phyloP scores from a whole-genome alignment of 441 rosid genomes.

The California macrophylla region DNA sequence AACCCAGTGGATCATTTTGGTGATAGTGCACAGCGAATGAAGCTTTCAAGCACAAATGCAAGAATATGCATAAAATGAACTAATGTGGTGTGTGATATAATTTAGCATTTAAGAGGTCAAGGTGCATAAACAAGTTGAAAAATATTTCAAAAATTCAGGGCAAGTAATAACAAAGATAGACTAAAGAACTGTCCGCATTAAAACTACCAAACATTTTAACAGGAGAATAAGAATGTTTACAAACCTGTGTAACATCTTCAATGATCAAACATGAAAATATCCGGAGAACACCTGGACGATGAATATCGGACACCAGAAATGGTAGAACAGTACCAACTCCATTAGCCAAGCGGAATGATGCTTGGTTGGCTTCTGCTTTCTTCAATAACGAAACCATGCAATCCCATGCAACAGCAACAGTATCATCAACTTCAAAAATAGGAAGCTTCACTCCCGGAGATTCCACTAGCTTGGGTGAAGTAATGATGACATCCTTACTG shows the following conservation, averaged over 20 bases:
- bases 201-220: slow-evolving; percentile 10
- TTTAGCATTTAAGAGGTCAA: background rate
- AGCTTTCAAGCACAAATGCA: background rate
- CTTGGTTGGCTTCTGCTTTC: slow-evolving; percentile 92
- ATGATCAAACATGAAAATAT: slow-evolving; percentile 85
- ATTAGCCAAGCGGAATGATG: slow-evolving; percentile 80
- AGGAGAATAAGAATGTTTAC: slow-evolving; percentile 17
- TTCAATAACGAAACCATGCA: slow-evolving; percentile 86
- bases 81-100: background rate
- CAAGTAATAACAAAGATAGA: background rate
- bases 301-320: slow-evolving; percentile 66
- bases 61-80: background rate
- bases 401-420: slow-evolving; percentile 90
- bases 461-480: slow-evolving; percentile 87
- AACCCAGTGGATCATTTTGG: slow-evolving; percentile 10
- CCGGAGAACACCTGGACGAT: slow-evolving; percentile 91
- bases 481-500: slow-evolving; percentile 68
- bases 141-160: background rate
- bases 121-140: background rate
- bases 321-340: slow-evolving; percentile 88
- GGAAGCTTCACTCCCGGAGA: slow-evolving; percentile 70
- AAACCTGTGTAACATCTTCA: slow-evolving; percentile 85
- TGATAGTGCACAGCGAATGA: slow-evolving; percentile 8
- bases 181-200: slow-evolving; percentile 10
- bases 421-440: slow-evolving; percentile 78